phyloP scores from a whole-genome alignment of 371 early-diverging fungal species.

The Mortierella sp. region DNA sequence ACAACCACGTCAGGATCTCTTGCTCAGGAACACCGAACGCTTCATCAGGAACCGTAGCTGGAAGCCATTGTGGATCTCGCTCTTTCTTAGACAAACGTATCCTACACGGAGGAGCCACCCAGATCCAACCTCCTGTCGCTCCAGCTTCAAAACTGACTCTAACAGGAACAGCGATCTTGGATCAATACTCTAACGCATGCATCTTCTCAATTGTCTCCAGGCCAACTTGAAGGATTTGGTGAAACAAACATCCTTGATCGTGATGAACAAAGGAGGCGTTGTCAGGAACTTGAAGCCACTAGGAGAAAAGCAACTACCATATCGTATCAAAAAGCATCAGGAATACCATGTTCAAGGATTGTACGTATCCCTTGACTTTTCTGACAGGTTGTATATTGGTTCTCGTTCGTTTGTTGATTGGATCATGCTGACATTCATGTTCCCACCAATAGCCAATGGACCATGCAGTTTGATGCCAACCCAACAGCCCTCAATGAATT shows the following conservation, averaged over 20 bases:
- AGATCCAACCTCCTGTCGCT: too few species aligned
- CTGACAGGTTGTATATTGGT: too few species aligned
- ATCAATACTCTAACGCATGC: neutral
- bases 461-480: conserved; percentile 85
- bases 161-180: neutral
- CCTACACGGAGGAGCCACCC: too few species aligned
- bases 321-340: conserved; percentile 76
- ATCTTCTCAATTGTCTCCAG: conserved; percentile 34
- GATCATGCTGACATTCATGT: too few species aligned
- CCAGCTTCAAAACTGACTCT: too few species aligned
- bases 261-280: conserved; percentile 82
- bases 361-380: conserved; percentile 65
- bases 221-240: conserved; percentile 73
- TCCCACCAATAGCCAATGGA: conserved; percentile 75
- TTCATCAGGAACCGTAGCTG: too few species aligned
- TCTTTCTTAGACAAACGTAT: too few species aligned
- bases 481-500: conserved; percentile 70
- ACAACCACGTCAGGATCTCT: too few species aligned
- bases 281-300: conserved; percentile 79
- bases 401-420: too few species aligned
- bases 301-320: conserved; percentile 70
- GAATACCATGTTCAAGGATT: conserved; percentile 70
- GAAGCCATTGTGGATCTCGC: too few species aligned
- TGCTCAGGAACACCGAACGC: too few species aligned
- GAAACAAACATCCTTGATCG: conserved; percentile 71